Evolutionary conservation across 2,329 filamentous ascomycete genomes (phyloP).

Genomic region (Elsinoe arachidis): DNA sequence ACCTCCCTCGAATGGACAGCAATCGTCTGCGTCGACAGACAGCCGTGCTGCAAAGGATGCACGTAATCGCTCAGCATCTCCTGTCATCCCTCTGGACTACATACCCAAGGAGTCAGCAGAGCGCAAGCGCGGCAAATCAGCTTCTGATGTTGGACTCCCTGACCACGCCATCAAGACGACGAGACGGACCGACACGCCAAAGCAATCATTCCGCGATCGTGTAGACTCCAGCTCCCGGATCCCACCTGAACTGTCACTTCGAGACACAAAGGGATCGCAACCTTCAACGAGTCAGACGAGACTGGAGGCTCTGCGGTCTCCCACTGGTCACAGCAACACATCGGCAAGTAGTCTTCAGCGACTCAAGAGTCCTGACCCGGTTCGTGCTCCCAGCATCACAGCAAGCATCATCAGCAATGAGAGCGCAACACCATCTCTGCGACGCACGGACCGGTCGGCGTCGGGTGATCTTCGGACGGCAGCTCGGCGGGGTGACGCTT

Average conservation of each 20-base stretch:
- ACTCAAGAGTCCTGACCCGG: constrained; percentile 35
- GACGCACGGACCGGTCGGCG: constrained; percentile 56
- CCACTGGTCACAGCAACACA: constrained; percentile 37
- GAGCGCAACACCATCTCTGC: constrained; percentile 58
- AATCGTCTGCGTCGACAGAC: not conserved
- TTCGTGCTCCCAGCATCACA: constrained; percentile 54
- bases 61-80: not conserved
- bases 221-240: not conserved
- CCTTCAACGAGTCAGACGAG: constrained; percentile 6
- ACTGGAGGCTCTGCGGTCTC: constrained; percentile 29
- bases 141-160: constrained; percentile 33
- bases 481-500: constrained; percentile 50
- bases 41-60: not conserved
- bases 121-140: constrained; percentile 7
- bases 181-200: constrained; percentile 29
- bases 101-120: constrained; percentile 7
- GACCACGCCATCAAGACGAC: constrained; percentile 33
- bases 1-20: constrained; percentile 25
- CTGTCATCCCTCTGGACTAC: constrained; percentile 7
- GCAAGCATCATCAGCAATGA: constrained; percentile 52
- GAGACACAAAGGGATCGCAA: not conserved
- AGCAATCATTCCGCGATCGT: constrained; percentile 29
- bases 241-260: not conserved
- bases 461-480: constrained; percentile 70
- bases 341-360: constrained; percentile 34